Percentiles rank a stretch among this genome's conserved stretches.
These are phyloP conservation scores for Laguncularia racemosa DNA, from an alignment of 345 rosid species.

Conservation along the genomic window DNA sequence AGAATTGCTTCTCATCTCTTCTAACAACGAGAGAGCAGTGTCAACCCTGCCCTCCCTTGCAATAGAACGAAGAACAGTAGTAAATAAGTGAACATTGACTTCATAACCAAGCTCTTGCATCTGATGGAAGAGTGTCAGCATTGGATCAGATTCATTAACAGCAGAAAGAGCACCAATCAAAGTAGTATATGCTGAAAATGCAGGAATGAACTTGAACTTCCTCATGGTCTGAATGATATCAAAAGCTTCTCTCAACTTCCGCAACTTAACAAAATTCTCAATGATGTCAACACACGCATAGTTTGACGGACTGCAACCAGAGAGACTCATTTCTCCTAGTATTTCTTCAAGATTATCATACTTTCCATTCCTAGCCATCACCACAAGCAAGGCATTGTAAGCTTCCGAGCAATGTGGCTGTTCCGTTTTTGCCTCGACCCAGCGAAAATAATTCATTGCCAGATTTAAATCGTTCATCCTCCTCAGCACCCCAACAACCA, in stretches of 20 bases:
- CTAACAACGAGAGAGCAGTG: constrained; percentile 77
- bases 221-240: constrained; percentile 74
- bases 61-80: constrained; percentile 75
- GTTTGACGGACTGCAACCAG: constrained; percentile 69
- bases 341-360: constrained; percentile 57
- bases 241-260: constrained; percentile 65
- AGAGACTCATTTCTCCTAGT: constrained; percentile 83
- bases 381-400: constrained; percentile 70
- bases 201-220: constrained; percentile 85
- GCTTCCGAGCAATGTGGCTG: constrained; percentile 61
- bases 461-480: constrained; percentile 51
- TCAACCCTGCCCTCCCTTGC: constrained; percentile 81
- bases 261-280: constrained; percentile 46
- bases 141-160: constrained; percentile 46
- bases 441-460: constrained; percentile 57
- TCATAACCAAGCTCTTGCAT: constrained; percentile 99
- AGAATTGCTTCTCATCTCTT: constrained; percentile 81
- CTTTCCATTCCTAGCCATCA: constrained; percentile 51
- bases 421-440: constrained; percentile 64
- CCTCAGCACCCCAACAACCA: constrained; percentile 62
- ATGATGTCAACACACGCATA: constrained; percentile 50
- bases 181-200: constrained; percentile 83
- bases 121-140: constrained; percentile 76
- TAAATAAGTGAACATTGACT: constrained; percentile 67
- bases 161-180: constrained; percentile 81